Evolutionary conservation across 129 eudicot species (phyloP).

Genomic region (Arctium minus): DNA sequence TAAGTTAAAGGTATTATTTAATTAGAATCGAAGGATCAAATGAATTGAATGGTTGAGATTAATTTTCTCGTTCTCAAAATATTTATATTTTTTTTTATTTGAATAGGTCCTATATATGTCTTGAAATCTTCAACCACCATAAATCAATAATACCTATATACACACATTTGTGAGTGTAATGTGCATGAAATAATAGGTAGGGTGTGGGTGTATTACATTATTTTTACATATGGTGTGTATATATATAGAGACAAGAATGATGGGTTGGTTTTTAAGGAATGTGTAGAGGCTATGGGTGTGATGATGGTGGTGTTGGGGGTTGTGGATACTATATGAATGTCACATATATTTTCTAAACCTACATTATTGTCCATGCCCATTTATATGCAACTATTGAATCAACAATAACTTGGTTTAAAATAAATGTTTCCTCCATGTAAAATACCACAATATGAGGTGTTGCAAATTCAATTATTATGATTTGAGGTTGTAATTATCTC

Average conservation of each 20-base stretch:
- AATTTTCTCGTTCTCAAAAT: too few species aligned
- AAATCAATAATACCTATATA: not conserved
- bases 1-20: not conserved
- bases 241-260: conserved; percentile 36
- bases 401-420: not conserved
- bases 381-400: not conserved
- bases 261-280: conserved; percentile 30
- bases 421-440: not conserved
- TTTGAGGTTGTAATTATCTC: too few species aligned
- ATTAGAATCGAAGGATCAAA: not conserved
- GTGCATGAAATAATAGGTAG: conserved; percentile 21
- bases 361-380: not conserved
- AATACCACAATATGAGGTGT: not conserved
- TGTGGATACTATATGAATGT: conserved; percentile 11
- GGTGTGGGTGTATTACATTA: not conserved
- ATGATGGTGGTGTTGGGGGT: conserved; percentile 34
- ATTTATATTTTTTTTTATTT: too few species aligned
- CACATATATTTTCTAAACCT: not conserved
- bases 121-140: not conserved
- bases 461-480: too few species aligned
- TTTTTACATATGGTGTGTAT: not conserved
- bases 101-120: not conserved
- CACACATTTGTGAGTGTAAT: conserved; percentile 5
- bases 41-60: too few species aligned
- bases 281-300: conserved; percentile 19